A percentile compares a stretch with the other conserved stretches of the same genome.
Conservation (phyloP, 768 basidiomycete genomes). For the Boletus fagicola region DNA sequence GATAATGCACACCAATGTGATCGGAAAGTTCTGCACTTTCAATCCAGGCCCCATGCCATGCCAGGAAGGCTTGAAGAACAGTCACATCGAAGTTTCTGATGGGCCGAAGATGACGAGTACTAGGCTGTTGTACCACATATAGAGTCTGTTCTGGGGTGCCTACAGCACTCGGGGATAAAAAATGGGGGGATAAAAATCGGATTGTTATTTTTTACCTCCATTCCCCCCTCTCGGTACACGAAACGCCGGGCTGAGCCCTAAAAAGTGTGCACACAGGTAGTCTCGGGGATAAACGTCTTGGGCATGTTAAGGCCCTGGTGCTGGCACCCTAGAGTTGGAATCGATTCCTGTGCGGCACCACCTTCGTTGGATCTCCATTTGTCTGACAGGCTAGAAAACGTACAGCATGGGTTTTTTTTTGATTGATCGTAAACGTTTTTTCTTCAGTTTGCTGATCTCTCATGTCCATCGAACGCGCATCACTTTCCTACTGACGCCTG, state of each 20-base stretch:
- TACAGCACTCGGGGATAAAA: neutral
- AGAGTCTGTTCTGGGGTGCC: neutral
- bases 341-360: neutral
- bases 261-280: neutral
- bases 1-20: too few relatives aligned
- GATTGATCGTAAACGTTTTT: neutral
- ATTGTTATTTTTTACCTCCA: neutral
- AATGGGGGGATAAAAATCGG: too few relatives aligned
- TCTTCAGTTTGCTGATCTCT: neutral
- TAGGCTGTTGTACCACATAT: neutral
- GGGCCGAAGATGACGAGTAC: too few relatives aligned
- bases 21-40: too few relatives aligned
- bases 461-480: slow-evolving; percentile 56
- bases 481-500: slow-evolving; percentile 74
- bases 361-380: neutral
- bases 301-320: neutral
- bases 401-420: neutral
- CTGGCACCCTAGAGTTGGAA: neutral
- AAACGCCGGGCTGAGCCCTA: neutral
- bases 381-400: neutral
- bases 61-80: too few relatives aligned
- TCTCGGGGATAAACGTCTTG: neutral
- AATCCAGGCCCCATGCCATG: too few relatives aligned
- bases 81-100: too few relatives aligned
- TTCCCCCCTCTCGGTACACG: neutral